These are phyloP conservation scores for Penicillium sp. DNA, from an alignment of 2,329 filamentous ascomycete genomes.

Conservation along the genomic window DNA sequence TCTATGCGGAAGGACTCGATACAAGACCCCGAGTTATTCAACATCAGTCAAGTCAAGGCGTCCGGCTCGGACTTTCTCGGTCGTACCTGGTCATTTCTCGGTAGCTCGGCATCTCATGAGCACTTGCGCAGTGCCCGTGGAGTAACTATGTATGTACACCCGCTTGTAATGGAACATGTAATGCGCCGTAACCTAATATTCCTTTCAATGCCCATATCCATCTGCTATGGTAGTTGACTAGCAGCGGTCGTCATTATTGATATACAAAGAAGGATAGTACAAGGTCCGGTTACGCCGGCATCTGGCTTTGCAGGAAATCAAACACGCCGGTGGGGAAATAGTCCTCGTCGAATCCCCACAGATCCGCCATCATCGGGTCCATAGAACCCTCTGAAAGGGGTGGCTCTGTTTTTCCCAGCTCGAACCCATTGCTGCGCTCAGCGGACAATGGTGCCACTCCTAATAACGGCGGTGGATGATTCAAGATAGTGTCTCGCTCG, in stretches of 20 bases:
- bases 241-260: constrained; percentile 6
- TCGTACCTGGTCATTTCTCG: constrained; percentile 1
- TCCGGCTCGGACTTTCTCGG: constrained; percentile 21
- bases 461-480: constrained; percentile 34
- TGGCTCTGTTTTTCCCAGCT: constrained; percentile 23
- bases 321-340: constrained; percentile 43
- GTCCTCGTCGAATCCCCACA: constrained; percentile 41
- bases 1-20: constrained; percentile 11
- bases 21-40: constrained; percentile 6
- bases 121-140: neutral
- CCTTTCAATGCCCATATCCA: neutral
- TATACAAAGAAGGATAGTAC: constrained; percentile 14
- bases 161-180: neutral
- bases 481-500: constrained; percentile 36
- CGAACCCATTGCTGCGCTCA: constrained; percentile 34
- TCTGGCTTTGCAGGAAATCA: constrained; percentile 41
- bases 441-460: constrained; percentile 39
- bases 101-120: neutral
- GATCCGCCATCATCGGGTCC: constrained; percentile 40
- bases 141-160: constrained; percentile 1
- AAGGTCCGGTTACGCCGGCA: constrained; percentile 32
- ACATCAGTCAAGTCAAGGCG: neutral
- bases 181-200: neutral
- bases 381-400: constrained; percentile 37
- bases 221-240: constrained; percentile 4